Conservation (phyloP, 2,329 filamentous ascomycete species). For the Fusarium sambucinum region DNA sequence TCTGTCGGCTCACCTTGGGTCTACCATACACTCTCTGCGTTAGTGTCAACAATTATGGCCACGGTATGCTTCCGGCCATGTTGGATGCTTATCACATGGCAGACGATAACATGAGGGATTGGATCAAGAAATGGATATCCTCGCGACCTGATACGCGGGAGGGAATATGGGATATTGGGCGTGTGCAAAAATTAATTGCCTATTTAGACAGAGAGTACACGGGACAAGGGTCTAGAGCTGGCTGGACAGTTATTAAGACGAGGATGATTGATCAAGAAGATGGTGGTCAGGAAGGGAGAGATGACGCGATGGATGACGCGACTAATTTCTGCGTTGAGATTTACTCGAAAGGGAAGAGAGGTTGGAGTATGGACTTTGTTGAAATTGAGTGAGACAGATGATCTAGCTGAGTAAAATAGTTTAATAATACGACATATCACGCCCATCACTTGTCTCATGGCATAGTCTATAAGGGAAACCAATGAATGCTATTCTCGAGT, state of each 20-base stretch:
- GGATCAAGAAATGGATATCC: slow-evolving; percentile 33
- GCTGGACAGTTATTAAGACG: slow-evolving; percentile 30
- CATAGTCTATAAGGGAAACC: background rate
- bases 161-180: slow-evolving; percentile 37
- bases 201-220: slow-evolving; percentile 36
- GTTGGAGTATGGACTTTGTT: slow-evolving; percentile 41
- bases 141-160: slow-evolving; percentile 20
- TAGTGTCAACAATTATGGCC: slow-evolving; percentile 33
- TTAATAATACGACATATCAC: background rate
- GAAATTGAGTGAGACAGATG: slow-evolving; percentile 22
- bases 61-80: slow-evolving; percentile 36
- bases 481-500: background rate
- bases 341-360: slow-evolving; percentile 24
- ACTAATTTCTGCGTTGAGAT: slow-evolving; percentile 36
- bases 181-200: slow-evolving; percentile 22
- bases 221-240: slow-evolving; percentile 5
- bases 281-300: slow-evolving; percentile 5
- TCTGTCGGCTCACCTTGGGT: slow-evolving; percentile 29
- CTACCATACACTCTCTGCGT: slow-evolving; percentile 17
- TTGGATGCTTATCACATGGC: slow-evolving; percentile 36
- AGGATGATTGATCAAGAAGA: slow-evolving; percentile 34
- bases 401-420: no score
- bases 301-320: background rate
- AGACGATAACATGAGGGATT: background rate
- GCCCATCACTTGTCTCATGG: background rate